Evolutionary conservation across 2,329 filamentous ascomycete species (phyloP).

Genomic region (Sporothrix luriei): DNA sequence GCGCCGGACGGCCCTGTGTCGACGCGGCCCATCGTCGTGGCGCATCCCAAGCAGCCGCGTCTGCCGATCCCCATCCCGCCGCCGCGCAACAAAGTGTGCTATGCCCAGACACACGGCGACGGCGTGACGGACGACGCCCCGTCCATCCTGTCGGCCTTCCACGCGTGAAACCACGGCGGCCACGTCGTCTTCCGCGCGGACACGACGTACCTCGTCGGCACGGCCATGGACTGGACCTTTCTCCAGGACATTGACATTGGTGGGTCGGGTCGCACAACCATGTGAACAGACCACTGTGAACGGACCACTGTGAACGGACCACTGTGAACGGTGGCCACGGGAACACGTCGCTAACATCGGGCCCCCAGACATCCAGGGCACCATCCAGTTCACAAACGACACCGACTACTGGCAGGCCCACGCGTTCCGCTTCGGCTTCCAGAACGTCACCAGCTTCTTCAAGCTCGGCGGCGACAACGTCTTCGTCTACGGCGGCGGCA

Average conservation of each 20-base stretch:
- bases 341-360: no score
- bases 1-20: slow-evolving; percentile 28
- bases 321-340: no score
- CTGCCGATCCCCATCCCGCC: slow-evolving; percentile 40
- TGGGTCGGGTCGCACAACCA: neutral
- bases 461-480: slow-evolving; percentile 67
- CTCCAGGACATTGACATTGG: slow-evolving; percentile 57
- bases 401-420: slow-evolving; percentile 68
- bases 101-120: slow-evolving; percentile 58
- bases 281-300: neutral
- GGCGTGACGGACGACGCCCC: slow-evolving; percentile 43
- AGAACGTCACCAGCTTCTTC: slow-evolving; percentile 69
- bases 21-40: slow-evolving; percentile 35
- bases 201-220: slow-evolving; percentile 56
- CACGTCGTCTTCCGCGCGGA: slow-evolving; percentile 58
- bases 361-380: slow-evolving; percentile 39
- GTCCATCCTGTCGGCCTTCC: slow-evolving; percentile 57
- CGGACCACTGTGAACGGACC: no score
- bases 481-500: slow-evolving; percentile 61
- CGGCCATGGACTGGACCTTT: slow-evolving; percentile 59
- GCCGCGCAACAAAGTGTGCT: slow-evolving; percentile 50
- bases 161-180: slow-evolving; percentile 63
- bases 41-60: slow-evolving; percentile 37
- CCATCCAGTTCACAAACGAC: slow-evolving; percentile 64
- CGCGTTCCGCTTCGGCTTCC: slow-evolving; percentile 63